Evolutionary conservation across 2,329 filamentous ascomycete genomes (phyloP), one percentile per base, ranked within the genome.

Genomic region (Davidsoniella neocaledoniae): DNA sequence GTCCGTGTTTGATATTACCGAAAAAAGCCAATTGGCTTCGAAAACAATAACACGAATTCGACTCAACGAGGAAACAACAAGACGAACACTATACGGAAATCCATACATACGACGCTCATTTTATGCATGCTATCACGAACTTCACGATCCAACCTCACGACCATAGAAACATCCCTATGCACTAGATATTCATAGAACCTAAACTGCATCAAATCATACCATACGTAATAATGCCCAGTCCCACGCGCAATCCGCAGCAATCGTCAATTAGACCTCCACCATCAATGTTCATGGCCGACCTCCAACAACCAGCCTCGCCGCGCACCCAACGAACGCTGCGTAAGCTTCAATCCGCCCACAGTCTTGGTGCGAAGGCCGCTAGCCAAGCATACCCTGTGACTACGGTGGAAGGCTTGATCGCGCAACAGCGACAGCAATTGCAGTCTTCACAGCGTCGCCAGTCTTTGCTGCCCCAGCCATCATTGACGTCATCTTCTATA

Each of bases 311-410:
- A 54, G 70, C 76, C 21, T 79, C 78, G 25, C 78, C 79, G 41
- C 73, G 77, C 54, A 77, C 77, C 23, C 76, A 79, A 60, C 76
- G 82, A 58, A 73, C 76, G 43, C 70, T 87, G 53, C 76, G 83
- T 57, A 81, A 81, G 61, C 76, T 86, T 26, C 81, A 86, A 63
- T 87, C 83, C 29, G 82, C 84, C 46, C 82, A 86, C 66, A 70
- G 74, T 63, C 65, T 86, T 49, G 76, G 77, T 60, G 61, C 81
- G 54, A 72, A 74, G 57, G 66, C 68, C 50, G 60, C 66, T 49
- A 66, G 62, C 55, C 67, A 68, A 52, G 68, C 73, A 21, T 75
- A 76, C 36, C 40, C 48, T 3, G 14, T 37, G 14, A 36, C 47
- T 8, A 16, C 39, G 3, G 36, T 47, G 9, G 50, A 51, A 9